Conservation (phyloP, 1,284 basidiomycete species). For the Spongispora temasekensis region DNA sequence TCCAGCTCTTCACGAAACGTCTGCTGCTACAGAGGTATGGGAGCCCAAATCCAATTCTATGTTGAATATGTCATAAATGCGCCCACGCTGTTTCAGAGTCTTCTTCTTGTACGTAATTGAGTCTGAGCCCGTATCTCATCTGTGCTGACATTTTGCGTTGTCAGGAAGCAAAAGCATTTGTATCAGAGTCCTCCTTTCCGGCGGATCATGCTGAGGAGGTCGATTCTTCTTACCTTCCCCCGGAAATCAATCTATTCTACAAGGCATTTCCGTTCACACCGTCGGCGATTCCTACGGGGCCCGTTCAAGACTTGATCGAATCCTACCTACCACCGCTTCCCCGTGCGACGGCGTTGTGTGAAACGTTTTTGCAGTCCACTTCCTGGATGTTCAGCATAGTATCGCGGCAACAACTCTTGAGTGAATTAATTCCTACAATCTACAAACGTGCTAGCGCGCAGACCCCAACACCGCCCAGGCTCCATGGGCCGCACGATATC, state of each 20-base stretch:
- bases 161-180: conserved; percentile 16
- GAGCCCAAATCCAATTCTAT: background rate
- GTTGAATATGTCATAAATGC: conserved; percentile 3
- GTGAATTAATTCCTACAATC: conserved; percentile 47
- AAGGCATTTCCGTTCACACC: conserved; percentile 47
- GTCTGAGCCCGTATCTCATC: background rate
- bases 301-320: conserved; percentile 43
- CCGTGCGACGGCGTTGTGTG: conserved; percentile 44
- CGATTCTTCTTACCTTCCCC: conserved; percentile 44
- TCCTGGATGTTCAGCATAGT: conserved; percentile 58
- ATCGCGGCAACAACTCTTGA: conserved; percentile 44
- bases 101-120: conserved; percentile 40
- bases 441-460: conserved; percentile 30
- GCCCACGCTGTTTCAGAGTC: conserved; percentile 34
- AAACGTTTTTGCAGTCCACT: conserved; percentile 50
- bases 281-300: conserved; percentile 31
- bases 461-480: conserved; percentile 13
- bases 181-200: conserved; percentile 11
- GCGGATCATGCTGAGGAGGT: conserved; percentile 36
- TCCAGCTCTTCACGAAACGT: background rate
- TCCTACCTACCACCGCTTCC: conserved; percentile 45
- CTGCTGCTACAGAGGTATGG: conserved; percentile 26
- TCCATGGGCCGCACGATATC: conserved; percentile 51
- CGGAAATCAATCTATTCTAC: conserved; percentile 42
- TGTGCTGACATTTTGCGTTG: conserved; percentile 1